Conservation (phyloP, 2,329 filamentous ascomycete genomes). For the Cadophora gregata region DNA sequence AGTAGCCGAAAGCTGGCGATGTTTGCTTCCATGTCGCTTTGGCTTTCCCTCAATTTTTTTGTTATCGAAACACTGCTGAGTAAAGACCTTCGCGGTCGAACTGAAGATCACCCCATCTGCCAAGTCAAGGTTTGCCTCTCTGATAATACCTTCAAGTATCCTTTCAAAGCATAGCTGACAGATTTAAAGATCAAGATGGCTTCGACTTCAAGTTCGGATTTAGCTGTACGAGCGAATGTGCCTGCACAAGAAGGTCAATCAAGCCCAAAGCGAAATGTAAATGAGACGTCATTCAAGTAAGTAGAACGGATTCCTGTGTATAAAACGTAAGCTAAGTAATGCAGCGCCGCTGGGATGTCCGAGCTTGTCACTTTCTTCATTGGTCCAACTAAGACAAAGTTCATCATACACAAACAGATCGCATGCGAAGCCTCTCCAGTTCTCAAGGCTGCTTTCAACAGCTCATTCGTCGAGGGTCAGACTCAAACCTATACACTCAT, state of each 20-base stretch:
- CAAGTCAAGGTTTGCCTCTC: too few species aligned
- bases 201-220: background rate
- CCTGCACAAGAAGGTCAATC: too few species aligned
- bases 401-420: conserved; percentile 45
- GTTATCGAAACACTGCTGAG: too few species aligned
- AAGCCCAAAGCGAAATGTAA: background rate
- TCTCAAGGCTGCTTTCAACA: conserved; percentile 24
- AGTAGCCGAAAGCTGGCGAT: too few species aligned
- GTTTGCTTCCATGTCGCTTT: too few species aligned
- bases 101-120: too few species aligned
- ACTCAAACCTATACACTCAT: conserved; percentile 16
- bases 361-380: conserved; percentile 25
- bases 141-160: too few species aligned
- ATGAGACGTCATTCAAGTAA: background rate
- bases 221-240: background rate
- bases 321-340: conserved; percentile 12
- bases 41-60: too few species aligned
- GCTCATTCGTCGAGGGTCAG: conserved; percentile 21
- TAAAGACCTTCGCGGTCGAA: too few species aligned
- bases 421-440: conserved; percentile 48
- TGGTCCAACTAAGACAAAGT: background rate
- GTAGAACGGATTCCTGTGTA: background rate
- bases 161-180: too few species aligned
- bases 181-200: too few species aligned
- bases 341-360: background rate